Evolutionary conservation across 441 rosid genomes (phyloP).

Genomic region (Jatropha multifida): DNA sequence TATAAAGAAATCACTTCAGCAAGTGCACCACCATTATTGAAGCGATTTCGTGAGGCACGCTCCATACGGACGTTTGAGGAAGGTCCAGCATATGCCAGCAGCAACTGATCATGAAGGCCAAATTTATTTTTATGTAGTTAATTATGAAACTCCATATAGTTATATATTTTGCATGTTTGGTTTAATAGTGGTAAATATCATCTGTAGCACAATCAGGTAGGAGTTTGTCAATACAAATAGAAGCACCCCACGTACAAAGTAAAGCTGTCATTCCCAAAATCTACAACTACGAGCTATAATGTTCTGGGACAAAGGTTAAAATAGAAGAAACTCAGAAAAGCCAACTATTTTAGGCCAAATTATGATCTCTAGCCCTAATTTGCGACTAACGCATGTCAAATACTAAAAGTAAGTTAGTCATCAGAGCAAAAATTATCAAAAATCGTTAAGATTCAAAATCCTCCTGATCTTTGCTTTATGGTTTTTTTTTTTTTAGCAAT

Average conservation of each 20-base stretch:
- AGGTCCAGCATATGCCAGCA: slow-evolving; percentile 83
- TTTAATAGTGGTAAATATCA: background rate
- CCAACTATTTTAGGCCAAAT: no score
- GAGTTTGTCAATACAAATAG: background rate
- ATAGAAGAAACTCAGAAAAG: background rate
- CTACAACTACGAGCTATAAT: background rate
- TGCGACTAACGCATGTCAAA: no score
- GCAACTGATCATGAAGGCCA: slow-evolving; percentile 46
- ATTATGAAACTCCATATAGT: background rate
- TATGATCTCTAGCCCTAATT: no score
- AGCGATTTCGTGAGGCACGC: slow-evolving; percentile 46
- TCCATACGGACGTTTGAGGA: slow-evolving; percentile 83
- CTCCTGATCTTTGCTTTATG: no score
- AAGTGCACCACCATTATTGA: slow-evolving; percentile 63
- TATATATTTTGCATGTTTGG: background rate
- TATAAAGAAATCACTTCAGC: slow-evolving; percentile 69
- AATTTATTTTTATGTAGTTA: slow-evolving; percentile 1
- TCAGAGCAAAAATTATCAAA: no score
- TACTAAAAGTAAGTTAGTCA: no score
- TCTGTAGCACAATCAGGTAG: background rate
- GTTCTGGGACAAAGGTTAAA: background rate
- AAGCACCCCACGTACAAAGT: background rate
- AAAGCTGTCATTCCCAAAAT: background rate
- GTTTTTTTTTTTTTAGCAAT: no score
- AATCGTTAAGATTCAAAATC: no score